A percentile compares a stretch with the other conserved stretches of the same genome.
Evolutionary conservation across 192 early-diverging fungal species (phyloP).

Genomic region (Dissophora ornata): DNA sequence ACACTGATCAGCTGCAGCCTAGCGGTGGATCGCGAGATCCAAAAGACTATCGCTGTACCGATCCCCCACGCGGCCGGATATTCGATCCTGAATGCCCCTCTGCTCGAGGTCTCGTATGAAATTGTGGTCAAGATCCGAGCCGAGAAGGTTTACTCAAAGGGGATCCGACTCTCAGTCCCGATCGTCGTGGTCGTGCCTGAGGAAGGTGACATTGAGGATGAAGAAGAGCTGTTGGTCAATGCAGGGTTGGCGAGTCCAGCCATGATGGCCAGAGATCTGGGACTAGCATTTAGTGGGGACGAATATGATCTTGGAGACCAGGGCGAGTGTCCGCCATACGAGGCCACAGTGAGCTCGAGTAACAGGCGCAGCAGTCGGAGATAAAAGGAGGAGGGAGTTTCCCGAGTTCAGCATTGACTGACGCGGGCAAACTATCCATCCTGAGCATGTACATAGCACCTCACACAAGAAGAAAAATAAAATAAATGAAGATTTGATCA

Average conservation of each 20-base stretch:
- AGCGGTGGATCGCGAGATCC: conserved; percentile 51
- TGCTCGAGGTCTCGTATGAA: conserved; percentile 48
- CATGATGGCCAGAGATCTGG: neutral
- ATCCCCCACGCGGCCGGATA: conserved; percentile 32
- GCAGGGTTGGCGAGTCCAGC: conserved; percentile 12
- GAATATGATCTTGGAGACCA: conserved; percentile 47
- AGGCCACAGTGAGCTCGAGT: conserved; percentile 14
- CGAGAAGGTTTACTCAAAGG: conserved; percentile 27
- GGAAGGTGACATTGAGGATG: conserved; percentile 40
- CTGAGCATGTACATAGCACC: too few species aligned
- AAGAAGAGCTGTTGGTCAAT: conserved; percentile 31
- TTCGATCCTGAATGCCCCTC: conserved; percentile 45
- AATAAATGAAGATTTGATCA: too few species aligned
- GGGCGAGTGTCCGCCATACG: conserved; percentile 51
- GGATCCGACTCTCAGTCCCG: conserved; percentile 25
- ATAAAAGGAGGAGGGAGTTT: too few species aligned
- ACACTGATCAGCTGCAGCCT: conserved; percentile 38
- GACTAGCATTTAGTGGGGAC: conserved; percentile 40
- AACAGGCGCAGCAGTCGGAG: conserved; percentile 13
- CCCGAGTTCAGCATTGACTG: too few species aligned
- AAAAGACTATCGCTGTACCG: conserved; percentile 45
- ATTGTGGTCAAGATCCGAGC: conserved; percentile 52
- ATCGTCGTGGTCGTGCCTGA: conserved; percentile 44
- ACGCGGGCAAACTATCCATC: too few species aligned
- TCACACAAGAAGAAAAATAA: too few species aligned